A percentile compares a stretch with the other conserved stretches of the same genome.
Conservation (phyloP, 306 rosid species). For the Fagus sylvatica region DNA sequence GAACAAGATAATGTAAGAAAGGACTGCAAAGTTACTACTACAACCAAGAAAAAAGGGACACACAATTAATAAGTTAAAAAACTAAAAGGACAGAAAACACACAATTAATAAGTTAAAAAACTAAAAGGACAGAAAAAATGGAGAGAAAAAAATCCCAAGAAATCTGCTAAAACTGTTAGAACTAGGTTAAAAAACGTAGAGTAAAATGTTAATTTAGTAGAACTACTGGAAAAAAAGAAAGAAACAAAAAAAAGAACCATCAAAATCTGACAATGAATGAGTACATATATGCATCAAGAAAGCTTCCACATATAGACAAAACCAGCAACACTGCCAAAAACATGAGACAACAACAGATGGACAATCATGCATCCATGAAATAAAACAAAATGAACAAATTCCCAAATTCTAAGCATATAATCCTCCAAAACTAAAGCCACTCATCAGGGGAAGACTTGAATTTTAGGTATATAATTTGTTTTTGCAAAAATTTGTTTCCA, state of each 20-base stretch:
- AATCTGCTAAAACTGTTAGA: no score
- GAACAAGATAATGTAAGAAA: not conserved
- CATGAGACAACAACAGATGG: constrained; percentile 26
- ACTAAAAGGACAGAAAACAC: no score
- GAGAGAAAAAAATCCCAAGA: no score
- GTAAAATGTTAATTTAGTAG: no score
- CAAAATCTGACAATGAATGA: constrained; percentile 2
- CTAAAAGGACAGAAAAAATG: no score
- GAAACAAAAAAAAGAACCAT: not conserved
- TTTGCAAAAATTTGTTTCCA: not conserved
- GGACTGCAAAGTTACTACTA: not conserved
- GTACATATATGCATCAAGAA: not conserved
- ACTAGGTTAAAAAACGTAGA: no score
- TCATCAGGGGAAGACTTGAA: not conserved
- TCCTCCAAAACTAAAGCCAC: not conserved
- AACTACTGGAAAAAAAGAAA: not conserved
- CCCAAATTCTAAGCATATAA: not conserved
- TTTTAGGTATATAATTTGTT: not conserved
- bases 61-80: no score
- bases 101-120: no score
- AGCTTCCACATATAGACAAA: constrained; percentile 7
- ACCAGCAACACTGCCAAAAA: constrained; percentile 1
- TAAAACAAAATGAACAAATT: not conserved
- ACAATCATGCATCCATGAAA: constrained; percentile 22
- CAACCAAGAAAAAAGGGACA: no score